Base-by-base conservation (phyloP, 208 protist species). In the Naegleria fowleri region DNA sequence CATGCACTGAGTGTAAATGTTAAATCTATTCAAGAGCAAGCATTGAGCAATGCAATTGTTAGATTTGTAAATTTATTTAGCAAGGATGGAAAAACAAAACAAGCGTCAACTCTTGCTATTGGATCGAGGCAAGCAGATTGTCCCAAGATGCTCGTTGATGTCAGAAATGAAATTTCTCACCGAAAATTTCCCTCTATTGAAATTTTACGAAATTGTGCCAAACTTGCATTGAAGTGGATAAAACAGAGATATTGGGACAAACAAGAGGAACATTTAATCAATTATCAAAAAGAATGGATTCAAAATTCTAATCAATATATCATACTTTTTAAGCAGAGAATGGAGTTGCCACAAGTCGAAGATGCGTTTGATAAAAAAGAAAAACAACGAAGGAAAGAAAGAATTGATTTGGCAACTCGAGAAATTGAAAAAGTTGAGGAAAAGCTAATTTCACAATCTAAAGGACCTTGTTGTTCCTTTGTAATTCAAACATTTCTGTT, bases 101-200 rank as follows among this genome's bases (percentile, higher is more conserved):
- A 36, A 33, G 13, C 29, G 36, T 29, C 29, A 36, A 29, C 6
- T 25, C 9, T 79, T 0, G 16, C 67, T 15, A 7, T 79, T 15
- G 29, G 29, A 36, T 36, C 67, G 36, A 79, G 29, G n/a, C 16
- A 36, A 29, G 67, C 67, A 36, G 67, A 79, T 79, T 79, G 67
- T 79, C 67, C 67, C 19, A 79, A 79, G n/a, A 25, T 79, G 6
- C n/a, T 79, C 6, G 16, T 79, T 19, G 67, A 79, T 36, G 29
- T 79, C 19, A 79, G 67, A 79, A 79, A 79, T 79, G 29, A 79
- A 79, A 79, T 79, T 79, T 79, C 67, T 36, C 67, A 79, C n/a
- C 19, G 29, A 79, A 79, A 36, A 33, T 79, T 79, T 36, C 67
- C 67, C 6, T 36, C 16, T 33, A 36, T 79, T 36, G 67, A 79